These are phyloP conservation scores for Dipodascopsis uninucleata DNA, from an alignment of 805 yeast species.

Conservation along the genomic window DNA sequence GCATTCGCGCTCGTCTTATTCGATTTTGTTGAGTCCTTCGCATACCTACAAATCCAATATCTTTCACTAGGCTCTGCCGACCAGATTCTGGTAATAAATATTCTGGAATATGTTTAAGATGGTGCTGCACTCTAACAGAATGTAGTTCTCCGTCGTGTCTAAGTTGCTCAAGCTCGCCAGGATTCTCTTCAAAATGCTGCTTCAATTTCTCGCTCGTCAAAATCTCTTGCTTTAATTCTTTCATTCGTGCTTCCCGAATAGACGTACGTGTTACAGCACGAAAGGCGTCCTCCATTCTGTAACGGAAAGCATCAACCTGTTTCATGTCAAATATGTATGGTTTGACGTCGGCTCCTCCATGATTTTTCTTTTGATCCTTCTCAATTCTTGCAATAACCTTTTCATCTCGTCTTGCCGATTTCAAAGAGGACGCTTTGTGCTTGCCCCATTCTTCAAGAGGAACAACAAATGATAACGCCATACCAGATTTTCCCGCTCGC, in stretches of 20 bases:
- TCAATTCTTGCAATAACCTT: conserved; percentile 73
- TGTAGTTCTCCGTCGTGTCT: conserved; percentile 91
- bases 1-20: conserved; percentile 29
- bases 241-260: conserved; percentile 87
- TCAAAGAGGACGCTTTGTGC: conserved; percentile 73
- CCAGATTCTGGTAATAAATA: conserved; percentile 70
- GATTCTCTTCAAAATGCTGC: conserved; percentile 95
- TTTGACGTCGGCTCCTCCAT: conserved; percentile 54
- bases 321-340: conserved; percentile 89
- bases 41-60: conserved; percentile 29
- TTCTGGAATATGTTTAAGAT: conserved; percentile 88
- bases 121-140: conserved; percentile 74
- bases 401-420: conserved; percentile 77
- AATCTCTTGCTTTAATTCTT: conserved; percentile 82
- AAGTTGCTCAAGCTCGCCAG: conserved; percentile 81
- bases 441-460: conserved; percentile 80
- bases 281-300: conserved; percentile 95
- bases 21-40: conserved; percentile 30
- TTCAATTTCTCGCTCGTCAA: conserved; percentile 84
- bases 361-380: conserved; percentile 63
- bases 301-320: conserved; percentile 93
- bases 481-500: conserved; percentile 93
- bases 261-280: conserved; percentile 88
- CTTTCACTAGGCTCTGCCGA: conserved; percentile 27
- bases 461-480: conserved; percentile 88